Percentiles rank a stretch among this genome's conserved stretches.
Evolutionary conservation across 2,329 filamentous ascomycete species (phyloP).

Genomic region (Scytalidium lignicola): DNA sequence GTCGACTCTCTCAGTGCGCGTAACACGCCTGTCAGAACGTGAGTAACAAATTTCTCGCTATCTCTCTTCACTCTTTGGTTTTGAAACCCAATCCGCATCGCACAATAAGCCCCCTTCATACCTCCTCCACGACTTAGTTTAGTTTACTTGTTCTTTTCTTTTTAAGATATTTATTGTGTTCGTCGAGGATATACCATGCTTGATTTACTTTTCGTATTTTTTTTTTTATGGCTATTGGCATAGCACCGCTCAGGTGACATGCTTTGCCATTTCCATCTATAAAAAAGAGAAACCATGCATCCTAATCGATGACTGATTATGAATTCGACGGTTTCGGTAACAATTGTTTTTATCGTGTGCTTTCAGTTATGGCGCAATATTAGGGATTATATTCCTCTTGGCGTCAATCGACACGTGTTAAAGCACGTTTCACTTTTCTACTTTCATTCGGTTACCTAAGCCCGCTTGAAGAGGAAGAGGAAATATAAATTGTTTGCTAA

Average conservation of each 20-base stretch:
- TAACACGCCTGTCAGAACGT: slow-evolving; percentile 17
- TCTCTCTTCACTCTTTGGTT: neutral
- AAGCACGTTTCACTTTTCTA: neutral
- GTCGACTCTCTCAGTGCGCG: slow-evolving; percentile 16
- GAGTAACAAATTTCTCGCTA: slow-evolving; percentile 7
- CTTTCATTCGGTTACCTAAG: neutral
- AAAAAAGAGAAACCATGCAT: neutral
- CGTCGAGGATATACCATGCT: no score
- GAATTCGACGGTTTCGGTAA: neutral
- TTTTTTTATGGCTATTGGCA: neutral
- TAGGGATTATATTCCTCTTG: neutral
- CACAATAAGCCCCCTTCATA: no score
- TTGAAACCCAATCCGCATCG: neutral
- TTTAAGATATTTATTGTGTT: no score
- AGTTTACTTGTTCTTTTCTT: neutral
- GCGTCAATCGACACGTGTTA: slow-evolving; percentile 4
- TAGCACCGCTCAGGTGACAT: neutral
- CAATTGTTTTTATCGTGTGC: neutral
- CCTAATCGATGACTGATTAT: neutral
- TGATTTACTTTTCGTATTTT: neutral
- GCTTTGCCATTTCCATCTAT: neutral
- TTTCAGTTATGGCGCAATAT: neutral
- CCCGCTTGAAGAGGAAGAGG: no score
- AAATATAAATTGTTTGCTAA: neutral
- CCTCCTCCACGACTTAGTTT: no score